These are phyloP conservation scores for Setomelanomma holmii DNA, from an alignment of 2,329 filamentous ascomycete species.

Conservation along the genomic window DNA sequence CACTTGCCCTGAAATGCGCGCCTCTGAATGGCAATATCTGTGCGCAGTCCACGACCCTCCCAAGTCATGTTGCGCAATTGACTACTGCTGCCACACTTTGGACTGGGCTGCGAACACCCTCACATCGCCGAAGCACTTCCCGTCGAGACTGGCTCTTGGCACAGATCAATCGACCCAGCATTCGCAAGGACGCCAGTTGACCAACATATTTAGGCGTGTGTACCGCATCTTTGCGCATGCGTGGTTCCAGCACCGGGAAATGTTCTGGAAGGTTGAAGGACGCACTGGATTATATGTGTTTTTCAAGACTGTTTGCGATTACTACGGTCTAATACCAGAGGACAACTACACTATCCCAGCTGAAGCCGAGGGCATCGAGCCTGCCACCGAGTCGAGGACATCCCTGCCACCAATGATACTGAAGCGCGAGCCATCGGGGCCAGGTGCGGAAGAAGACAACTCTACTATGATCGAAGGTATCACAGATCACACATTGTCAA, in stretches of 20 bases:
- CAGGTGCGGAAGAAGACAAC: slow-evolving; percentile 28
- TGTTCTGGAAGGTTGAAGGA: slow-evolving; percentile 93
- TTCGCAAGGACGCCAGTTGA: slow-evolving; percentile 78
- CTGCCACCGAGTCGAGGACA: slow-evolving; percentile 53
- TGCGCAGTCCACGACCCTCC: slow-evolving; percentile 97
- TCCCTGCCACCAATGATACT: slow-evolving; percentile 41
- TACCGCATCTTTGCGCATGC: slow-evolving; percentile 98
- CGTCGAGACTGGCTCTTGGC: slow-evolving; percentile 75
- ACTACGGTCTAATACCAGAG: slow-evolving; percentile 84
- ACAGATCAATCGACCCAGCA: slow-evolving; percentile 46
- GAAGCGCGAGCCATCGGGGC: slow-evolving; percentile 44
- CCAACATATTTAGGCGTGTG: slow-evolving; percentile 92
- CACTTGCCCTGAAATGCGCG: slow-evolving; percentile 98
- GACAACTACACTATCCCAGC: slow-evolving; percentile 96
- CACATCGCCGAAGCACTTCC: slow-evolving; percentile 94
- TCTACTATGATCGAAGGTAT: slow-evolving; percentile 28
- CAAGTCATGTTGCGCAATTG: slow-evolving; percentile 96
- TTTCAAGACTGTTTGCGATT: slow-evolving; percentile 96
- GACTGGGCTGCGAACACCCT: slow-evolving; percentile 97
- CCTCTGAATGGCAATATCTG: slow-evolving; percentile 98
- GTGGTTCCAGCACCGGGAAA: slow-evolving; percentile 95
- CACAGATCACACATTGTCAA: slow-evolving; percentile 58
- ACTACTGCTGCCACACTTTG: slow-evolving; percentile 98
- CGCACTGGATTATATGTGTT: slow-evolving; percentile 93
- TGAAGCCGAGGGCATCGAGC: slow-evolving; percentile 80